A percentile compares a stretch with the other conserved stretches of the same genome.
phyloP scores from a whole-genome alignment of 129 eudicot genomes.

The Flaveria linearis region DNA sequence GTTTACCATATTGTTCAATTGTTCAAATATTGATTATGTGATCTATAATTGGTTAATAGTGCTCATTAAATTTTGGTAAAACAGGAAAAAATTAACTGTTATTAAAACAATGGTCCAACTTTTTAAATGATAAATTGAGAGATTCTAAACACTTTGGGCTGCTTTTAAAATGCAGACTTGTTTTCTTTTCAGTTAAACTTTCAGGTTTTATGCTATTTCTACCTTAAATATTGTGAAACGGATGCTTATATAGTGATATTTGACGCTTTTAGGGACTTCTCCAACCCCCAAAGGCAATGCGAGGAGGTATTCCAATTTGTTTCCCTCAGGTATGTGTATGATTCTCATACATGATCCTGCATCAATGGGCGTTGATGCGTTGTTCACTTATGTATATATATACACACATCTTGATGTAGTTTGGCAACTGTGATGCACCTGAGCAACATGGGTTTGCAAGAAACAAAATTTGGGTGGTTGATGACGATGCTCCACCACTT shows the following conservation, averaged over 20 bases:
- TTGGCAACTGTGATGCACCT: conserved; percentile 72
- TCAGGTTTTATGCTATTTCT: not conserved
- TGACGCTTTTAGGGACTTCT: conserved; percentile 57
- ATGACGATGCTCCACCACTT: conserved; percentile 73
- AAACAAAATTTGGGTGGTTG: conserved; percentile 76
- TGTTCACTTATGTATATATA: conserved; percentile 8
- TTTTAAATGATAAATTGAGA: not conserved
- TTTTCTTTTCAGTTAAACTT: not conserved
- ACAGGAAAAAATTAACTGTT: not conserved
- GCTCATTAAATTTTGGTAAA: not conserved
- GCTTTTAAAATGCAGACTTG: not conserved
- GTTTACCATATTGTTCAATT: not conserved
- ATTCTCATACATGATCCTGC: not conserved
- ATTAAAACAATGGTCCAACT: not conserved
- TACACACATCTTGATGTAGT: conserved; percentile 38
- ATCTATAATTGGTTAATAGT: not conserved
- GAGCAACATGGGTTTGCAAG: conserved; percentile 90
- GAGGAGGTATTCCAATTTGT: conserved; percentile 92
- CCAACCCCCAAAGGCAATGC: conserved; percentile 72
- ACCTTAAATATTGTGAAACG: not conserved
- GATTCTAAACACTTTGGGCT: not conserved
- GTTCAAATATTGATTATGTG: conserved; percentile 6
- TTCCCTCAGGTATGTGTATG: conserved; percentile 73
- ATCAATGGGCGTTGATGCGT: not conserved
- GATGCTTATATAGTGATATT: conserved; percentile 14